Conservation (phyloP, 2,329 filamentous ascomycete genomes). For the Alternaria longipes region DNA sequence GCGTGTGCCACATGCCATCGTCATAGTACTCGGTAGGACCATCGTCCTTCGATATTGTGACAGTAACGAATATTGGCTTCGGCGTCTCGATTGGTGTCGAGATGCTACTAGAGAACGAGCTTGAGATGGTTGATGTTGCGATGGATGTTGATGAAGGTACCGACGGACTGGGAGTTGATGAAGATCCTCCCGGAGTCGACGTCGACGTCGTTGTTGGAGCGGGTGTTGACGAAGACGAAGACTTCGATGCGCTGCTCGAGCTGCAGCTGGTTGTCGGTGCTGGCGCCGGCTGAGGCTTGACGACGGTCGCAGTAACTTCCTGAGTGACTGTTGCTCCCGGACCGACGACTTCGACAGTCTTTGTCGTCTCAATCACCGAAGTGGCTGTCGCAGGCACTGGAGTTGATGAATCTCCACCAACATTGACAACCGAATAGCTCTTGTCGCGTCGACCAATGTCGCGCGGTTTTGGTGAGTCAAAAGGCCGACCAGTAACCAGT, state of each 20-base stretch:
- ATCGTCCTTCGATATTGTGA: conserved; percentile 38
- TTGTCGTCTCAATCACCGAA: conserved; percentile 36
- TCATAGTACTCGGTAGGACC: conserved; percentile 54
- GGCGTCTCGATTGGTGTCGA: conserved; percentile 28
- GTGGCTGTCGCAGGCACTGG: conserved; percentile 30
- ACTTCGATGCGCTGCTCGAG: conserved; percentile 19
- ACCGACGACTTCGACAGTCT: conserved; percentile 38
- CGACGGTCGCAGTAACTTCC: conserved; percentile 34
- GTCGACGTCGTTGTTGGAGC: conserved; percentile 11
- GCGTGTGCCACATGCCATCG: conserved; percentile 57
- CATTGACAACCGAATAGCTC: conserved; percentile 52
- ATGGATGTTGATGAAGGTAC: conserved; percentile 32
- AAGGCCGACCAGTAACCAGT: conserved; percentile 35
- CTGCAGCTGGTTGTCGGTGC: conserved; percentile 24
- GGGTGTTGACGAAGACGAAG: conserved; percentile 4
- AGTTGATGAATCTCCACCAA: conserved; percentile 48
- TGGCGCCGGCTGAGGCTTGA: conserved; percentile 20
- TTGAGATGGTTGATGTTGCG: conserved; percentile 23
- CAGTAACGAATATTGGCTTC: conserved; percentile 40
- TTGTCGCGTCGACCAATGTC: conserved; percentile 38
- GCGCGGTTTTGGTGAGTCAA: conserved; percentile 30
- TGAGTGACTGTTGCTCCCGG: conserved; percentile 35
- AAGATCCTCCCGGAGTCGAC: neutral
- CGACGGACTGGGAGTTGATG: conserved; percentile 23
- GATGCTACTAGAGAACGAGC: conserved; percentile 13